Evolutionary conservation across 2,329 filamentous ascomycete species (phyloP), one percentile per base, ranked within the genome.

Genomic region (Colletotrichum melonis): DNA sequence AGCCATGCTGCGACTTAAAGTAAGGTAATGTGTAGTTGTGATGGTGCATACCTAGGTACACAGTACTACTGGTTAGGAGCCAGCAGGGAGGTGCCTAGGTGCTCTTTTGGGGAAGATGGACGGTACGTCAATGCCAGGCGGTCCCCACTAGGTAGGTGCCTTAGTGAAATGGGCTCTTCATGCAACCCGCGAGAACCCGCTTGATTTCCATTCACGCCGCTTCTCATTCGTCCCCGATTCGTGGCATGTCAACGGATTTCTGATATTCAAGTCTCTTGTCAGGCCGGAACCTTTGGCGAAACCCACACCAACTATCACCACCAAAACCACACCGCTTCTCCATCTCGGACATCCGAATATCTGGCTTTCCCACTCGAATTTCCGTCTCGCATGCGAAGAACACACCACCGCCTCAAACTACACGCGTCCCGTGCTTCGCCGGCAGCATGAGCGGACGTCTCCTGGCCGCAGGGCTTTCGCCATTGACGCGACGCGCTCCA

Each of bases 381-480:
- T 11, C 38, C 28, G 35, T 35, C 42, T 68, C 57, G 63, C 16
- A 71, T 71, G 69, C 57, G 56, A 72, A 68, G n/a, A 63, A 38
- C 22, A 24, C 55, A 58, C 49, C 57, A 57, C 56, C 55, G 64
- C 22, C 16, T 35, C 57, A 46, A 16, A 14, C 26, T n/a, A 5
- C 67, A 55, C 64, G 55, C 56, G 46, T 52, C 26, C 35, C 56
- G 64, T 72, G 69, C 69, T 68, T 72, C 57, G 74, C 74, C 75
- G 75, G 78, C 83, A 85, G 80, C 79, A 93, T 93, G 91, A 93
- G 90, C 86, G 91, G 90, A 87, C 92, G 93, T 88, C 90, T 94
- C 79, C 87, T 95, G 84, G 92, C 93, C 83, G 91, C 92, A 81
- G 91, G 93, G 84, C 88, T 93, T 78, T 86, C 90, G 84, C 90